These are phyloP conservation scores for Porogramme epimiltina DNA, from an alignment of 1,284 basidiomycete species.

Conservation along the genomic window DNA sequence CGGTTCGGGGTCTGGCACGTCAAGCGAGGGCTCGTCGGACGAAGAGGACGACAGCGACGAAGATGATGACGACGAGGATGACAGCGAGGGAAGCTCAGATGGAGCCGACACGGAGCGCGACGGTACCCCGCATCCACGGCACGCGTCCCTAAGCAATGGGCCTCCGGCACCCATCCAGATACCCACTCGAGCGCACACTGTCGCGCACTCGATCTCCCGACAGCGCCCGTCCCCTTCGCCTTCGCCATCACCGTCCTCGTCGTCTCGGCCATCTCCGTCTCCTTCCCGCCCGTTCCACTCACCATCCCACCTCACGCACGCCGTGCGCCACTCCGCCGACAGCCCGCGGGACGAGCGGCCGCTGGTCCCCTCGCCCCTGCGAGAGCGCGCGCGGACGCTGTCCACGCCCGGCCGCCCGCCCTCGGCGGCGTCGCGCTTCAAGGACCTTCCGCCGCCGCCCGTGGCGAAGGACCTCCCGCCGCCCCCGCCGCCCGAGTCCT, in stretches of 20 bases:
- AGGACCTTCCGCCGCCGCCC: conserved; percentile 12
- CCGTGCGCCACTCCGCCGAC: conserved; percentile 3
- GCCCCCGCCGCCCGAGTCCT: conserved; percentile 1
- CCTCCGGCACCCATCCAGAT: background rate
- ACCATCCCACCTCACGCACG: background rate
- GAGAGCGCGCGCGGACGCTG: conserved; percentile 7
- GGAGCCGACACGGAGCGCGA: conserved; percentile 33
- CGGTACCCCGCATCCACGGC: conserved; percentile 23
- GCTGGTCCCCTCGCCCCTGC: conserved; percentile 3
- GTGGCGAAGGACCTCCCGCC: conserved; percentile 8
- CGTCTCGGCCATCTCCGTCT: background rate
- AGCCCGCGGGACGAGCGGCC: conserved; percentile 10
- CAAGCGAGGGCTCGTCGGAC: conserved; percentile 38
- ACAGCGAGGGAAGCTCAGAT: conserved; percentile 37
- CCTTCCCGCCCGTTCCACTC: background rate
- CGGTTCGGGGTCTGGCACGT: conserved; percentile 17
- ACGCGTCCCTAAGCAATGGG: background rate
- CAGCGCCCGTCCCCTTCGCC: conserved; percentile 7
- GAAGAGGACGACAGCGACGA: conserved; percentile 36
- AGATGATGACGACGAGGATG: conserved; percentile 40
- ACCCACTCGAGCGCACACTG: conserved; percentile 29
- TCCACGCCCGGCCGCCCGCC: conserved; percentile 1
- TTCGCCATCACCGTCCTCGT: conserved; percentile 6
- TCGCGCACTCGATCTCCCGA: conserved; percentile 24
- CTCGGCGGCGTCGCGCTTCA: conserved; percentile 11